A percentile compares a stretch with the other conserved stretches of the same genome.
phyloP scores from a whole-genome alignment of 1,284 basidiomycete species.

The Ceratobasidium sp. region DNA sequence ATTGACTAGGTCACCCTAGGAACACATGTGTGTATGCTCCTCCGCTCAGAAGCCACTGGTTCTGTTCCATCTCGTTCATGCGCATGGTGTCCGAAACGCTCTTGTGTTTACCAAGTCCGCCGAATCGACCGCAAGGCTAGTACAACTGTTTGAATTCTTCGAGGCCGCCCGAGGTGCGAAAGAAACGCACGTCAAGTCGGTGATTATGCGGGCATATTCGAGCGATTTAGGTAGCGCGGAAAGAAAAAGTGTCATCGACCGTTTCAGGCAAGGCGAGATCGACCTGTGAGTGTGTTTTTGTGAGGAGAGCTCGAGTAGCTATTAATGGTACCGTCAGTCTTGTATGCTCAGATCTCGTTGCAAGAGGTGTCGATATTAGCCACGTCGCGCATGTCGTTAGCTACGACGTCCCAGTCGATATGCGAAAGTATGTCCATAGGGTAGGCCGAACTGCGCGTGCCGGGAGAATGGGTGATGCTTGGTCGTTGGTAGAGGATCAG shows the following conservation, averaged over 20 bases:
- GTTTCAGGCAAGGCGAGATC: constrained; percentile 85
- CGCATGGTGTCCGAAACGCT: constrained; percentile 71
- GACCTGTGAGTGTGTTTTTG: constrained; percentile 73
- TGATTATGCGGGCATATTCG: constrained; percentile 81
- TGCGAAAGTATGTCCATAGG: constrained; percentile 97
- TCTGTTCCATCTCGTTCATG: constrained; percentile 87
- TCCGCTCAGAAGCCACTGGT: constrained; percentile 88
- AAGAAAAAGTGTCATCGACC: constrained; percentile 80
- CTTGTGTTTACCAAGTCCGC: constrained; percentile 97
- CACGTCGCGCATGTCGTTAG: constrained; percentile 92
- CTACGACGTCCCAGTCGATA: constrained; percentile 96
- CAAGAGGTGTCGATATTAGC: constrained; percentile 96
- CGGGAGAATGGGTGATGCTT: constrained; percentile 86
- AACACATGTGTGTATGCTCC: constrained; percentile 88
- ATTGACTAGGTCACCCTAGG: constrained; percentile 63
- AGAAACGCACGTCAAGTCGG: constrained; percentile 53
- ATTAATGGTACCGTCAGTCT: constrained; percentile 65
- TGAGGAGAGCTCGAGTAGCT: constrained; percentile 9
- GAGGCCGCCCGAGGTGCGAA: constrained; percentile 64
- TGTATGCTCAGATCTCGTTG: constrained; percentile 95
- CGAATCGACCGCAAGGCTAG: constrained; percentile 87
- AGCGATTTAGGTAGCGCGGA: constrained; percentile 84
- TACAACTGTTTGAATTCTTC: constrained; percentile 86
- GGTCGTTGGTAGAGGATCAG: constrained; percentile 96
- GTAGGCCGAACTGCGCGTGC: constrained; percentile 96